Evolutionary conservation across 805 yeast species (phyloP).

Genomic region (Kluyveromyces dobzhanskii): DNA sequence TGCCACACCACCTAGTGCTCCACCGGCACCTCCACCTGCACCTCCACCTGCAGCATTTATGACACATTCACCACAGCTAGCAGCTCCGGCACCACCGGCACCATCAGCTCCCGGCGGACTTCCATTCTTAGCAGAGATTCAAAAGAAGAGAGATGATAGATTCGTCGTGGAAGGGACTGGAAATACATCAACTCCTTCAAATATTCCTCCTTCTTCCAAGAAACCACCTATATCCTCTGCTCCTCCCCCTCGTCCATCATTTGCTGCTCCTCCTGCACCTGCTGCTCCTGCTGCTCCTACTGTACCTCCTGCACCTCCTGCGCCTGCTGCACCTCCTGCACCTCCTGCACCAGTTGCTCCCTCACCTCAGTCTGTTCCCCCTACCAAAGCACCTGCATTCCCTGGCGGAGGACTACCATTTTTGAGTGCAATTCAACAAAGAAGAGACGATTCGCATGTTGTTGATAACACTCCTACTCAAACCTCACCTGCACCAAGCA

Average conservation of each 20-base stretch:
- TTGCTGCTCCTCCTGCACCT: constrained; percentile 21
- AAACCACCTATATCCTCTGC: constrained; percentile 5
- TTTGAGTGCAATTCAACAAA: constrained; percentile 48
- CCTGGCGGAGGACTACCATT: constrained; percentile 37
- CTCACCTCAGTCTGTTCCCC: constrained; percentile 15
- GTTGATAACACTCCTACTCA: constrained; percentile 26
- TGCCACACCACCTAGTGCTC: constrained; percentile 16
- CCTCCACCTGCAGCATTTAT: constrained; percentile 13
- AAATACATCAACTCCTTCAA: constrained; percentile 11
- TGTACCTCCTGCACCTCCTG: constrained; percentile 17
- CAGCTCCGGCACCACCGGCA: constrained; percentile 15
- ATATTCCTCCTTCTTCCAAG: constrained; percentile 12
- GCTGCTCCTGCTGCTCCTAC: constrained; percentile 25
- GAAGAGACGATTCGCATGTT: constrained; percentile 43
- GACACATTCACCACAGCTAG: constrained; percentile 11
- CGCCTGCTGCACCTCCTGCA: constrained; percentile 28
- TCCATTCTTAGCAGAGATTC: constrained; percentile 45
- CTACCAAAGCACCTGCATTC: constrained; percentile 24
- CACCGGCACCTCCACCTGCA: constrained; percentile 17
- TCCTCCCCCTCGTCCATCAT: constrained; percentile 7
- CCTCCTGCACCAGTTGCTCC: constrained; percentile 28
- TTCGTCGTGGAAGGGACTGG: constrained; percentile 33
- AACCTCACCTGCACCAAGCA: constrained; percentile 18
- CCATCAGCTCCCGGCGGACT: constrained; percentile 19
- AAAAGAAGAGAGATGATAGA: constrained; percentile 39